Conservation (phyloP, 768 basidiomycete species). For the Russula vinacea region DNA sequence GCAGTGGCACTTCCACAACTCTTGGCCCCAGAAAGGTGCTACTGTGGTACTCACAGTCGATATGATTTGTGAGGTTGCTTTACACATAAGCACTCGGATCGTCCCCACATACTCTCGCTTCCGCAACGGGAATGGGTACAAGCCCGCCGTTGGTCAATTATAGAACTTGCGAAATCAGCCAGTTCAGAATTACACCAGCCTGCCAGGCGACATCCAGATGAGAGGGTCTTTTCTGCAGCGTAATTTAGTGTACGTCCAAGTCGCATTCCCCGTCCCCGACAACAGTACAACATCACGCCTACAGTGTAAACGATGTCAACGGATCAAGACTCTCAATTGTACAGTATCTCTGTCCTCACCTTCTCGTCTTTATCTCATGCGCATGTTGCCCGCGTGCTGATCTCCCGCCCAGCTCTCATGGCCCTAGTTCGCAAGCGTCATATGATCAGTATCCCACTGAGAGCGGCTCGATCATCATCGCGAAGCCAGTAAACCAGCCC, state of each 20-base stretch:
- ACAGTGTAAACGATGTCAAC: not conserved
- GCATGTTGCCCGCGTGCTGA: not conserved
- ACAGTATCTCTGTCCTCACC: constrained; percentile 1
- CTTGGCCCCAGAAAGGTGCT: not conserved
- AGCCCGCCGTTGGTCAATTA: not conserved
- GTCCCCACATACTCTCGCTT: too few relatives aligned
- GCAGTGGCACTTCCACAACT: not conserved
- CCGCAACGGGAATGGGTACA: not conserved
- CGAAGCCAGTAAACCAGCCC: constrained; percentile 11
- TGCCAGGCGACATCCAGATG: constrained; percentile 6
- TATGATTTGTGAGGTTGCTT: not conserved
- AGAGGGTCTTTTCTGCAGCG: not conserved
- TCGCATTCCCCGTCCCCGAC: not conserved
- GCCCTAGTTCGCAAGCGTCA: not conserved
- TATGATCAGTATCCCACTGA: not conserved
- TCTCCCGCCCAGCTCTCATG: not conserved
- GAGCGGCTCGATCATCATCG: constrained; percentile 2
- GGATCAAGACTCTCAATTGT: not conserved
- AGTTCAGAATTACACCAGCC: constrained; percentile 6
- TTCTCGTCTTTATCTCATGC: not conserved
- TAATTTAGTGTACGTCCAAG: not conserved
- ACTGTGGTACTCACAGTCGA: not conserved
- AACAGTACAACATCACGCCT: not conserved
- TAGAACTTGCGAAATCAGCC: not conserved
- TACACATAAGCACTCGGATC: not conserved